These are phyloP conservation scores for Plenodomus biglobosus DNA, from an alignment of 2,329 filamentous ascomycete genomes.

Conservation along the genomic window DNA sequence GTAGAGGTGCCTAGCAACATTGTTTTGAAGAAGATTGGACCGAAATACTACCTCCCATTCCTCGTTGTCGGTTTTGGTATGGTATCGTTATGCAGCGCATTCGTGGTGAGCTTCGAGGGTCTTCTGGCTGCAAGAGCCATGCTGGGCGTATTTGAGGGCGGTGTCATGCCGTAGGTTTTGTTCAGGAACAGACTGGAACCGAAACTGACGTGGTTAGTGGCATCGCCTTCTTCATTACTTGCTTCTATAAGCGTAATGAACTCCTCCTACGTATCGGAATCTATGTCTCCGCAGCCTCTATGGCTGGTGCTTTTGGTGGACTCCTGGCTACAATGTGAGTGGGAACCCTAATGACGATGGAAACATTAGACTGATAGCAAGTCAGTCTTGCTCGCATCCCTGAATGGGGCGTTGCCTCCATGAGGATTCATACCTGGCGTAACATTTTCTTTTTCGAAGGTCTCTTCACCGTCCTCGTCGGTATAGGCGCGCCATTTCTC, in stretches of 20 bases:
- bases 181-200: background rate
- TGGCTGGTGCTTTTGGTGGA: slow-evolving; percentile 61
- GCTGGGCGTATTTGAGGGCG: slow-evolving; percentile 59
- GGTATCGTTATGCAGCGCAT: slow-evolving; percentile 58
- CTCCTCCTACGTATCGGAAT: slow-evolving; percentile 59
- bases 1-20: slow-evolving; percentile 61
- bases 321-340: slow-evolving; percentile 54
- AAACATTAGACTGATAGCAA: slow-evolving; percentile 2
- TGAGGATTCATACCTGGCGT: slow-evolving; percentile 50
- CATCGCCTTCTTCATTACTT: slow-evolving; percentile 59
- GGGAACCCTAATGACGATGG: slow-evolving; percentile 26
- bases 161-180: slow-evolving; percentile 54
- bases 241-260: slow-evolving; percentile 60
- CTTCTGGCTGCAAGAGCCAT: slow-evolving; percentile 54
- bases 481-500: slow-evolving; percentile 52
- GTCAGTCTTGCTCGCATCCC: slow-evolving; percentile 49
- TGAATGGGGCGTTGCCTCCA: slow-evolving; percentile 51
- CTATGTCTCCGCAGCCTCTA: slow-evolving; percentile 57
- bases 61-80: slow-evolving; percentile 60
- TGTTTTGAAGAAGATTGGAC: slow-evolving; percentile 56
- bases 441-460: slow-evolving; percentile 66
- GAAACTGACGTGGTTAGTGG: slow-evolving; percentile 38
- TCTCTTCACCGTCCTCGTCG: slow-evolving; percentile 55
- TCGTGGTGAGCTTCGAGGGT: slow-evolving; percentile 52
- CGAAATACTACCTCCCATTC: slow-evolving; percentile 56